Evolutionary conservation across 495 filamentous ascomycete species (phyloP), one percentile per base, ranked within the genome.

Genomic region (Aspergillus hancockii): DNA sequence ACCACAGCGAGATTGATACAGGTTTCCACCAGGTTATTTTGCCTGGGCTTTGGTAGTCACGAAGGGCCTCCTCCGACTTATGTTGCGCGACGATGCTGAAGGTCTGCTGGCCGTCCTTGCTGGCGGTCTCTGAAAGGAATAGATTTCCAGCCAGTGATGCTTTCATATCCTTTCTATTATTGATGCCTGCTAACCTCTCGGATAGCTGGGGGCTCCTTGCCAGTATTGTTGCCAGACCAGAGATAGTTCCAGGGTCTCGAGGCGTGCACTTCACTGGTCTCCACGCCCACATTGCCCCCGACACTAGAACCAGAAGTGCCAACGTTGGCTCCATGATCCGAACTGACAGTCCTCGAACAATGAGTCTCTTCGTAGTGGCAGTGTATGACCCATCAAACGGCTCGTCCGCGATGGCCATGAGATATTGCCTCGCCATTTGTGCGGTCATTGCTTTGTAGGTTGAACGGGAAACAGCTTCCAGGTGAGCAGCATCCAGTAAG

Each of bases 241-340:
- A 55, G 13, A 67, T 62, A 0, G 64, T 59, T 16, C 58, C 50
- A 0, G 58, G 57, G 18, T 67, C 64, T 31, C 49, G 54, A 22
- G 64, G 56, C 10, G 58, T 61, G 13, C 50, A 56, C 19, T 51
- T 21, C 2, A 63, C 60, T 0, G 57, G 57, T 40, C 45, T 19
- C 19, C 18, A 60, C 30, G 19, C 5, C 34, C 51, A 55, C 8
- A 60, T 19, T 9, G 18, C 51, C 13, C 30, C 32, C 19, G 25
- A 18, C 21, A 46, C 19, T 2, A 59, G 21, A 32, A 62, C 46
- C n/a, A 63, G 18, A 14, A 59, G 16, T 3, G 23, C 55, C 30
- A 59, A n/a, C 4, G 53, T 32, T 1, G 46, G 32, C 18, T 43
- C 52, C 61, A 63, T 63, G n/a, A 56, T 18, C 25, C 56, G 46